Conservation (phyloP, 768 basidiomycete genomes). For the Cystobasidium onofrii region DNA sequence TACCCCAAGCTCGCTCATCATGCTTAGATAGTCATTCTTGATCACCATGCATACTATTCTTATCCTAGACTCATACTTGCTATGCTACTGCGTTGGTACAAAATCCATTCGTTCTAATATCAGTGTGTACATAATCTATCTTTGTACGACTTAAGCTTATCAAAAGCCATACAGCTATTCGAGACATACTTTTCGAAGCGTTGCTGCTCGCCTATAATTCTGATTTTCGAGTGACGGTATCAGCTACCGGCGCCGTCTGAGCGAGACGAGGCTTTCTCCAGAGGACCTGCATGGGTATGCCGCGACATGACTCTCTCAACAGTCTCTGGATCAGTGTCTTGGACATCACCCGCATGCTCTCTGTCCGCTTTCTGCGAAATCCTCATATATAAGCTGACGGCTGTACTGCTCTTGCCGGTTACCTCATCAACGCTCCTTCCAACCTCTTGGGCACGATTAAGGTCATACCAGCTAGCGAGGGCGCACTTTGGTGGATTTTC, state of each 20-base stretch:
- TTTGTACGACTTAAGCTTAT: no score
- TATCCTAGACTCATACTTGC: no score
- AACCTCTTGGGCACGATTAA: not conserved
- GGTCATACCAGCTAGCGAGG: slow-evolving; percentile 27
- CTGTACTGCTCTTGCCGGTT: slow-evolving; percentile 5
- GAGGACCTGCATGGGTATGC: not conserved
- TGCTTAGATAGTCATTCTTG: no score
- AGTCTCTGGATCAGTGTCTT: not conserved
- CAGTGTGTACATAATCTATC: no score
- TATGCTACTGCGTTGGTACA: no score
- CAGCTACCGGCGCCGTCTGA: not conserved
- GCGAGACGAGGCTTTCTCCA: not conserved
- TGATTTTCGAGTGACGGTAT: not conserved
- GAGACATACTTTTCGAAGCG: no score
- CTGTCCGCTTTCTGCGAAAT: slow-evolving; percentile 19
- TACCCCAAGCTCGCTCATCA: no score
- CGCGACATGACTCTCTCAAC: not conserved
- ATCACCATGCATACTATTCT: no score
- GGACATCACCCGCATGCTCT: slow-evolving; percentile 8
- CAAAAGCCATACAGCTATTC: no score
- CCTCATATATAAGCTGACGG: slow-evolving; percentile 16
- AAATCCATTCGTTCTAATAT: no score
- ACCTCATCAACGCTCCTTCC: slow-evolving; percentile 15
- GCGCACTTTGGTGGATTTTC: slow-evolving; percentile 29
- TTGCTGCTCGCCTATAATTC: no score